A percentile compares a stretch with the other conserved stretches of the same genome.
phyloP scores from a whole-genome alignment of 352 stramenopile genomes.

The Globisporangium spiculum region DNA sequence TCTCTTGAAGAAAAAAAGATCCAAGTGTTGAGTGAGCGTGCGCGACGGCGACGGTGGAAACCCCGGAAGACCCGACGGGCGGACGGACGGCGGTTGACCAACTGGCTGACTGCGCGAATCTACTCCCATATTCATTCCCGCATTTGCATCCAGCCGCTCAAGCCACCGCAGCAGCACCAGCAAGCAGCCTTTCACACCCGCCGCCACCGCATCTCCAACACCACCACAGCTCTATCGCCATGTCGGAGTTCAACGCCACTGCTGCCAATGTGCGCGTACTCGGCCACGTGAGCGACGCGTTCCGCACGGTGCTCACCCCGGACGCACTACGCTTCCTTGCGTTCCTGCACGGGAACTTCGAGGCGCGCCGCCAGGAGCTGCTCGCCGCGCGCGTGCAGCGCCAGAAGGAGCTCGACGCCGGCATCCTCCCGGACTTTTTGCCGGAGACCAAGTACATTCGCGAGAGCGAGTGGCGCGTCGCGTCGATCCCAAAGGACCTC shows the following conservation, averaged over 20 bases:
- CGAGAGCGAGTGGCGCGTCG: slow-evolving; percentile 73
- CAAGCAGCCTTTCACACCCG: not conserved
- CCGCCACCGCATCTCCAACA: no score
- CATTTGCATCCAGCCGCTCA: slow-evolving; percentile 17
- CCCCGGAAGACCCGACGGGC: not conserved
- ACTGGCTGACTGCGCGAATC: not conserved
- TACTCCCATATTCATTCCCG: slow-evolving; percentile 7
- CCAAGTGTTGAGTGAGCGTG: not conserved
- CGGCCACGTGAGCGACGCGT: slow-evolving; percentile 71
- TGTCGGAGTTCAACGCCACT: slow-evolving; percentile 47
- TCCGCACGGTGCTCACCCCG: slow-evolving; percentile 84
- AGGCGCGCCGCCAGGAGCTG: slow-evolving; percentile 51
- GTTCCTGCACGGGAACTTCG: slow-evolving; percentile 89
- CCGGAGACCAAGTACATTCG: slow-evolving; percentile 81
- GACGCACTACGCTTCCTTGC: slow-evolving; percentile 91
- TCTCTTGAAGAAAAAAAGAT: slow-evolving; percentile 13
- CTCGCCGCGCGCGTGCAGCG: slow-evolving; percentile 47
- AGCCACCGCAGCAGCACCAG: not conserved
- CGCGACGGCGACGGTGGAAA: not conserved
- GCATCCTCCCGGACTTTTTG: slow-evolving; percentile 87
- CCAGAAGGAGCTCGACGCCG: slow-evolving; percentile 85
- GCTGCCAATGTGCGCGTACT: slow-evolving; percentile 82
- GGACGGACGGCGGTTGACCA: not conserved
- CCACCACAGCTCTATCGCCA: slow-evolving; percentile 10
- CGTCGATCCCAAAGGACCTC: slow-evolving; percentile 82